A percentile compares a stretch with the other conserved stretches of the same genome.
Evolutionary conservation across 495 filamentous ascomycete genomes (phyloP).

Genomic region (Penicillium pulvis): DNA sequence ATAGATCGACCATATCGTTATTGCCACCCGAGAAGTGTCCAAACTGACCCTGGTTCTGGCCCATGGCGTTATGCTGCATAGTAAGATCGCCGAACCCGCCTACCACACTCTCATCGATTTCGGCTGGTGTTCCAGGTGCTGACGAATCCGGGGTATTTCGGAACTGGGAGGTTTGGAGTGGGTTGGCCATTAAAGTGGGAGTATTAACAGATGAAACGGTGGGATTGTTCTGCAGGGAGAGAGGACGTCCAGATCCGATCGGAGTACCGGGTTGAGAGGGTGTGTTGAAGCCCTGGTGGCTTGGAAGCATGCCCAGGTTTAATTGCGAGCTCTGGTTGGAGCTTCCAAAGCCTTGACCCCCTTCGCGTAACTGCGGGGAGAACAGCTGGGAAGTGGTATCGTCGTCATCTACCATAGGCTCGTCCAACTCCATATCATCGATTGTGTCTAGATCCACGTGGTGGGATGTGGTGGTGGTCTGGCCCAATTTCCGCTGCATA

Average conservation of each 20-base stretch:
- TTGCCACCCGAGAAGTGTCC: constrained; percentile 42
- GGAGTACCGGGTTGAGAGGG: constrained; percentile 85
- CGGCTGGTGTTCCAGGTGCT: constrained; percentile 70
- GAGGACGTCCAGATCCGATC: constrained; percentile 61
- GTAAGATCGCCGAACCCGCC: constrained; percentile 50
- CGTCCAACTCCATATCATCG: constrained; percentile 97
- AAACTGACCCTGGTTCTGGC: constrained; percentile 56
- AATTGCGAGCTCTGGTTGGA: constrained; percentile 68
- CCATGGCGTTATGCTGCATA: constrained; percentile 60
- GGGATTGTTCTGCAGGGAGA: constrained; percentile 84
- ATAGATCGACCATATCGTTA: constrained; percentile 67
- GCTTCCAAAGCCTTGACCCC: constrained; percentile 67
- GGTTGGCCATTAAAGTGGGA: constrained; percentile 74
- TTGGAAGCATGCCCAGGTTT: constrained; percentile 70
- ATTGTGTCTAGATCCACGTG: constrained; percentile 78
- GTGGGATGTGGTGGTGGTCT: constrained; percentile 42
- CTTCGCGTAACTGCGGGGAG: constrained; percentile 53
- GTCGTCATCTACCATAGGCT: constrained; percentile 67
- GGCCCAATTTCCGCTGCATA: constrained; percentile 48
- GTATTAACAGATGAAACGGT: constrained; percentile 98
- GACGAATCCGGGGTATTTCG: constrained; percentile 74
- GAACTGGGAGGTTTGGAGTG: constrained; percentile 63
- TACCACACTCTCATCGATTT: constrained; percentile 62
- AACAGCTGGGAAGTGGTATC: constrained; percentile 63
- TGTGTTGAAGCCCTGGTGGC: constrained; percentile 75